phyloP scores from a whole-genome alignment of 164 flowering plant genomes.

The Vitis amurensis region DNA sequence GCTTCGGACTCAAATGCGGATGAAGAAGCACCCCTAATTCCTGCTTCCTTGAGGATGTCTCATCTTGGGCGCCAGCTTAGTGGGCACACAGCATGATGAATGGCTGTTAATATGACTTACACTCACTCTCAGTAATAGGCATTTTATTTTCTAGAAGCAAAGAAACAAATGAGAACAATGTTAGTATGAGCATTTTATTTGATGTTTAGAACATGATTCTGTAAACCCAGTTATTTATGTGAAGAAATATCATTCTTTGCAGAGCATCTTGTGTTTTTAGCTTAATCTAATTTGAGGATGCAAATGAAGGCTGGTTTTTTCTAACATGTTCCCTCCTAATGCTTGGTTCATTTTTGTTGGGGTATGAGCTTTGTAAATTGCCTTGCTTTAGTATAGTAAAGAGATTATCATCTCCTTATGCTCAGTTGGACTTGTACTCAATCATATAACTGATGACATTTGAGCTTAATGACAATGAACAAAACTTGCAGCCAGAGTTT shows the following conservation, averaged over 20 bases:
- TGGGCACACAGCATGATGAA: slow-evolving; percentile 35
- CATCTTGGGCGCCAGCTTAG: slow-evolving; percentile 74
- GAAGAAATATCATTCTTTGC: neutral
- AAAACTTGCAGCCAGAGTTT: no score
- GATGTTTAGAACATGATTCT: no score
- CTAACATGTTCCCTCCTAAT: neutral
- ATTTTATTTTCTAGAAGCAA: neutral
- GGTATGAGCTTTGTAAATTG: no score
- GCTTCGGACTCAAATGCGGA: slow-evolving; percentile 43
- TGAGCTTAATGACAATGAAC: no score
- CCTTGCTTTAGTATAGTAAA: no score
- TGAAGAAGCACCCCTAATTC: slow-evolving; percentile 79
- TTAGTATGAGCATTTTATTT: no score
- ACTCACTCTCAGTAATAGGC: no score
- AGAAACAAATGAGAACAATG: neutral
- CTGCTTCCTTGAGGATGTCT: slow-evolving; percentile 59
- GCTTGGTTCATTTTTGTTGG: no score
- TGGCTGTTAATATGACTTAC: no score
- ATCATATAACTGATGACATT: no score
- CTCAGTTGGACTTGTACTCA: no score
- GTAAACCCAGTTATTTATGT: neutral
- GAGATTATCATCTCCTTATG: no score
- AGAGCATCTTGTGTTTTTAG: neutral
- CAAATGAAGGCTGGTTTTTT: neutral
- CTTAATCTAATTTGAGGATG: neutral